Conservation (phyloP, 2,329 filamentous ascomycete species). For the Claviceps monticola region DNA sequence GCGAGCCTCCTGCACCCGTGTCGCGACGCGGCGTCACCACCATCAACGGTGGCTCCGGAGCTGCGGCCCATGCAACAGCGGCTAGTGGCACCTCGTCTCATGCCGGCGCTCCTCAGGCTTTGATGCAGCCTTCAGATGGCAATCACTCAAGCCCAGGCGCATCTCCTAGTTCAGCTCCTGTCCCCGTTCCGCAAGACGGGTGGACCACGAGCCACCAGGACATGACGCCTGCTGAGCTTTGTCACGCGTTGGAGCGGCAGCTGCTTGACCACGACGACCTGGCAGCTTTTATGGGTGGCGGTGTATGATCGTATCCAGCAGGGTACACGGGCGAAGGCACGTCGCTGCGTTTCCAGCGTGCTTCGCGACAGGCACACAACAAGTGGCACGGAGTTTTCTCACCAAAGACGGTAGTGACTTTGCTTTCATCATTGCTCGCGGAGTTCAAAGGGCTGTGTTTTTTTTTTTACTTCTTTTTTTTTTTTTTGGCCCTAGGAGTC, state of each 20-base stretch:
- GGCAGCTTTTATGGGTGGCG: slow-evolving; percentile 48
- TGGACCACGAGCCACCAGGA: slow-evolving; percentile 27
- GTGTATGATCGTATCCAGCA: slow-evolving; percentile 28
- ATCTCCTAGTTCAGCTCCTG: slow-evolving; percentile 17
- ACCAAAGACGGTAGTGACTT: too few relatives aligned
- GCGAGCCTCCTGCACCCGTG: slow-evolving; percentile 36
- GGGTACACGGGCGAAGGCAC: background rate
- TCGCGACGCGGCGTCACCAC: slow-evolving; percentile 41
- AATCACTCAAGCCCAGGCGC: slow-evolving; percentile 25
- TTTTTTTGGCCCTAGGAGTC: background rate
- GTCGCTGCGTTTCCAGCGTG: background rate
- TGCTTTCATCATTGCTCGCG: background rate
- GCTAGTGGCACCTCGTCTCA: slow-evolving; percentile 27
- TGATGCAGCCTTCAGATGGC: slow-evolving; percentile 15
- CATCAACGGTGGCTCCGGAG: slow-evolving; percentile 42
- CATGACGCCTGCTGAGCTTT: slow-evolving; percentile 46
- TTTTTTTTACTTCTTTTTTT: background rate
- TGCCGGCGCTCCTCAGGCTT: slow-evolving; percentile 10
- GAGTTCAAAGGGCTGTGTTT: background rate
- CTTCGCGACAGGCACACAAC: background rate
- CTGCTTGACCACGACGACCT: slow-evolving; percentile 46
- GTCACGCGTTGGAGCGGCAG: slow-evolving; percentile 44
- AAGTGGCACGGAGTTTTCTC: too few relatives aligned
- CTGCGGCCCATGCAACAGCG: slow-evolving; percentile 27
- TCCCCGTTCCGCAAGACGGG: slow-evolving; percentile 17